phyloP scores from a whole-genome alignment of 164 flowering plant genomes.

The Vitis vinifera region ASM3070453v1 NC_081808.1:2711001-2711500 shows the following conservation, averaged over 20 bases:
- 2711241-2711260: slow-evolving; percentile 64
- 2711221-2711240: slow-evolving; percentile 64
- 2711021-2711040: background rate
- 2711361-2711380: slow-evolving; percentile 20
- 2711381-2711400: slow-evolving; percentile 52
- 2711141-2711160: background rate
- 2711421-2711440: background rate
- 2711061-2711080: background rate
- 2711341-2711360: slow-evolving; percentile 52
- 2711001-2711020: background rate
- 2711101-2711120: background rate
- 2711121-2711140: background rate
- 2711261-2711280: slow-evolving; percentile 65
- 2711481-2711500: too few species aligned
- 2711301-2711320: slow-evolving; percentile 69
- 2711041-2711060: too few species aligned
- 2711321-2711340: slow-evolving; percentile 68
- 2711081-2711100: background rate
- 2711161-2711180: background rate
- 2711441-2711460: too few species aligned
- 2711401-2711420: background rate
- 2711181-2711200: slow-evolving; percentile 74
- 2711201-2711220: slow-evolving; percentile 78
- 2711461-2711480: too few species aligned
- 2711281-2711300: slow-evolving; percentile 62